Evolutionary conservation across 306 rosid species (phyloP).

Genomic region (Cercis canadensis): DNA sequence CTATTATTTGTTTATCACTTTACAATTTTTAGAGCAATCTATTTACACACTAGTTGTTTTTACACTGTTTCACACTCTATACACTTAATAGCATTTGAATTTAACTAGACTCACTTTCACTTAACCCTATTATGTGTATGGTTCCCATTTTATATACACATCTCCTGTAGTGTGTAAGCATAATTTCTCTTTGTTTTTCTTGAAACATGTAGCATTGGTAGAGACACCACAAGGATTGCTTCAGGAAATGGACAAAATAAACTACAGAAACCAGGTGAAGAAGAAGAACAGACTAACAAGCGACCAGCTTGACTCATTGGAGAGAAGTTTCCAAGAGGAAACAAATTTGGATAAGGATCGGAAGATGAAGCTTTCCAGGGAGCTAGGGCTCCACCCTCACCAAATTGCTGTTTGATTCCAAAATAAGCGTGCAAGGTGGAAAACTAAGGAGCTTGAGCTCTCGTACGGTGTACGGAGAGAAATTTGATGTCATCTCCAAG

Average conservation of each 20-base stretch:
- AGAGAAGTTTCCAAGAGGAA: slow-evolving; percentile 87
- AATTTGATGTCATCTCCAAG: slow-evolving; percentile 64
- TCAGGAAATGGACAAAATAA: slow-evolving; percentile 50
- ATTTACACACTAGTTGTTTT: too few relatives aligned
- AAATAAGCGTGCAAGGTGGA: slow-evolving; percentile 92
- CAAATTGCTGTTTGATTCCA: slow-evolving; percentile 97
- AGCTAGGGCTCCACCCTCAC: slow-evolving; percentile 87
- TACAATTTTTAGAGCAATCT: too few relatives aligned
- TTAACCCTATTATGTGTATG: too few relatives aligned
- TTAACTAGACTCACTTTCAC: too few relatives aligned
- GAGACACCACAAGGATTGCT: slow-evolving; percentile 43
- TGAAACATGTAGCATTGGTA: slow-evolving; percentile 53
- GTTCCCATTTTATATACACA: too few relatives aligned
- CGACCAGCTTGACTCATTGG: slow-evolving; percentile 78
- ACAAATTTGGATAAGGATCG: slow-evolving; percentile 86
- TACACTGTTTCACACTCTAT: too few relatives aligned
- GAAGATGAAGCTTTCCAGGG: slow-evolving; percentile 85
- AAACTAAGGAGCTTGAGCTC: slow-evolving; percentile 80
- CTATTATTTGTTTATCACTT: too few relatives aligned
- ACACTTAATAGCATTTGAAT: too few relatives aligned
- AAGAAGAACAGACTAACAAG: slow-evolving; percentile 79
- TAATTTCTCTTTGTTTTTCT: too few relatives aligned
- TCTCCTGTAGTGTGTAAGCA: too few relatives aligned
- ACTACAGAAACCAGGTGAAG: slow-evolving; percentile 38
- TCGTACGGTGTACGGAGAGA: slow-evolving; percentile 81